Conservation (phyloP, 768 basidiomycete species). For the Xerocomellus dryophilus region DNA sequence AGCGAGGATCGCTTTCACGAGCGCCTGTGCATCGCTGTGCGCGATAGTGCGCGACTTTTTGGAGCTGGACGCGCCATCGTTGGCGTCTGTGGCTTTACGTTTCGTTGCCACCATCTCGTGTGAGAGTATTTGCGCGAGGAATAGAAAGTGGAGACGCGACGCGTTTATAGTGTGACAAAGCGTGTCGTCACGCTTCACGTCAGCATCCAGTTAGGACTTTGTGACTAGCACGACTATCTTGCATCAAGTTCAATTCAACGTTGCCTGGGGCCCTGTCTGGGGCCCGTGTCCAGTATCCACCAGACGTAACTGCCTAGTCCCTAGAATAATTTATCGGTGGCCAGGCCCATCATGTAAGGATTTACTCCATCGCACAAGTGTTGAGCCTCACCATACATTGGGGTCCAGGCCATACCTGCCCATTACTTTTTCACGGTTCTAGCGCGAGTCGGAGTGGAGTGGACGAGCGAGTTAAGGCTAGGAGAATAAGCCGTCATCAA, state of each 20-base stretch:
- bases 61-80: slow-evolving; percentile 7
- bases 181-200: slow-evolving; percentile 29
- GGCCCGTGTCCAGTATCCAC: not conserved
- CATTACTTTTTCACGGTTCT: too few species aligned
- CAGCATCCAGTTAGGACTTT: too few species aligned
- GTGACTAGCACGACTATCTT: too few species aligned
- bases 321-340: too few species aligned
- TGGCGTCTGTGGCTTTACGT: slow-evolving; percentile 35
- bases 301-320: not conserved
- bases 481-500: not conserved
- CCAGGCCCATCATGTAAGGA: not conserved
- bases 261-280: too few species aligned
- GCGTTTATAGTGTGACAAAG: slow-evolving; percentile 20
- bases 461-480: not conserved
- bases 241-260: not conserved
- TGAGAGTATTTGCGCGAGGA: not conserved
- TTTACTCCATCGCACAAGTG: not conserved
- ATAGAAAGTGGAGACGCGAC: slow-evolving; percentile 8
- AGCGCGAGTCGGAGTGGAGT: too few species aligned
- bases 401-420: too few species aligned
- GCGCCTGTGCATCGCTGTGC: slow-evolving; percentile 34
- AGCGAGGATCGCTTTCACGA: slow-evolving; percentile 39
- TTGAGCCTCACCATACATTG: too few species aligned
- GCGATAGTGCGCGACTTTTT: slow-evolving; percentile 30
- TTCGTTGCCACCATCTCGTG: slow-evolving; percentile 28